phyloP scores from a whole-genome alignment of 140 eudicot genomes.

The Cichorium intybus region DNA sequence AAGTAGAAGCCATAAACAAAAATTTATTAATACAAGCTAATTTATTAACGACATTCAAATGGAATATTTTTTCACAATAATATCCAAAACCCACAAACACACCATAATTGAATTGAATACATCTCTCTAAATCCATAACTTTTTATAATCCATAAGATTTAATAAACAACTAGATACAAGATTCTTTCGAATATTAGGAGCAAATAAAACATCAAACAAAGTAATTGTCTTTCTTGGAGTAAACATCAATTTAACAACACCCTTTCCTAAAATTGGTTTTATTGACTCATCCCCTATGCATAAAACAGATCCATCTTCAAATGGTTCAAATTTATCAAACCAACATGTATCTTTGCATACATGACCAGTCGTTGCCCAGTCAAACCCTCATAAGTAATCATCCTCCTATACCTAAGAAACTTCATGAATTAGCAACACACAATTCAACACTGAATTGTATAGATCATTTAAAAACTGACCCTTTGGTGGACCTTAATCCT shows the following conservation, averaged over 20 bases:
- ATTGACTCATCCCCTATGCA: background rate
- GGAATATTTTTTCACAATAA: no score
- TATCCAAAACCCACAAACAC: no score
- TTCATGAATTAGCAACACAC: background rate
- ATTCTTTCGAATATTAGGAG: no score
- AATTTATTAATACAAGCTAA: no score
- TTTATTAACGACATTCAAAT: no score
- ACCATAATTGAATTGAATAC: no score
- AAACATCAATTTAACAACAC: background rate
- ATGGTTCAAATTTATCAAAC: background rate
- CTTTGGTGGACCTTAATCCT: background rate
- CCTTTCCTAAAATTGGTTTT: background rate
- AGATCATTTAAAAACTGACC: background rate
- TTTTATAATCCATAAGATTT: no score
- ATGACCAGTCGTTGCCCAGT: background rate
- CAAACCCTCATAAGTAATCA: background rate
- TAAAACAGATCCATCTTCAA: background rate
- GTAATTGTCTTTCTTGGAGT: background rate
- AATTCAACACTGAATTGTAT: background rate
- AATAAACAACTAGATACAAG: no score
- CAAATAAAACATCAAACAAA: background rate
- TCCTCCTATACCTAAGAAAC: background rate
- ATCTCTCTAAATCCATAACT: no score
- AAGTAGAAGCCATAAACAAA: no score
- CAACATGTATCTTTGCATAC: background rate